phyloP scores from a whole-genome alignment of 495 filamentous ascomycete species.

The Aspergillus sclerotiicarbonarius region DNA sequence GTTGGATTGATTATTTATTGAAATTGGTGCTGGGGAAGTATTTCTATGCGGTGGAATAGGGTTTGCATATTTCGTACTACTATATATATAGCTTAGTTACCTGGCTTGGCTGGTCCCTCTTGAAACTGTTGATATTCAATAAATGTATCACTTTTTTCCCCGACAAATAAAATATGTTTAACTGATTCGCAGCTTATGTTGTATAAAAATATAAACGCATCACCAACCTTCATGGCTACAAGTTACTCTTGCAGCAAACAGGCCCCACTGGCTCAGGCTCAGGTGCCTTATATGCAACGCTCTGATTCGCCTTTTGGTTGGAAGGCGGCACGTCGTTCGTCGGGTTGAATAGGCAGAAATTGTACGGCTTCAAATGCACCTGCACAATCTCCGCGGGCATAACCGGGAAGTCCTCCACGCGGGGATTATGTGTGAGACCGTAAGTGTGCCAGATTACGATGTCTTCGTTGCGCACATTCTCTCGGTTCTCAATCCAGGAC shows the following conservation, averaged over 20 bases:
- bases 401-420: conserved; percentile 41
- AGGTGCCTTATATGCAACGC: conserved; percentile 14
- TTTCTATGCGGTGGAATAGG: too few species aligned
- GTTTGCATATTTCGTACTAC: too few species aligned
- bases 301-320: conserved; percentile 30
- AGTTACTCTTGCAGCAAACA: not conserved
- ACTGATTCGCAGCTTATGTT: too few species aligned
- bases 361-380: conserved; percentile 63
- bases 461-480: conserved; percentile 49
- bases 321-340: conserved; percentile 41
- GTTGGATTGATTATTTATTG: too few species aligned
- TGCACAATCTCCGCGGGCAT: conserved; percentile 51
- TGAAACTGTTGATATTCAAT: too few species aligned
- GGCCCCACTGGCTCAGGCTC: not conserved
- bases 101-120: too few species aligned
- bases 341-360: conserved; percentile 72
- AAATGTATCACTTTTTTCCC: too few species aligned
- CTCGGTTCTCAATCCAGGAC: conserved; percentile 18
- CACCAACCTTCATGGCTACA: not conserved
- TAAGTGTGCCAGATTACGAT: conserved; percentile 54
- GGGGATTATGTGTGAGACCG: conserved; percentile 58
- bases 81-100: too few species aligned
- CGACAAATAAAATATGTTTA: too few species aligned
- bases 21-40: too few species aligned
- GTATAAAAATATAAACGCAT: too few species aligned